Percentiles rank a stretch among this genome's conserved stretches.
phyloP scores from a whole-genome alignment of 768 basidiomycete genomes.

The Podaxis sp. region DNA sequence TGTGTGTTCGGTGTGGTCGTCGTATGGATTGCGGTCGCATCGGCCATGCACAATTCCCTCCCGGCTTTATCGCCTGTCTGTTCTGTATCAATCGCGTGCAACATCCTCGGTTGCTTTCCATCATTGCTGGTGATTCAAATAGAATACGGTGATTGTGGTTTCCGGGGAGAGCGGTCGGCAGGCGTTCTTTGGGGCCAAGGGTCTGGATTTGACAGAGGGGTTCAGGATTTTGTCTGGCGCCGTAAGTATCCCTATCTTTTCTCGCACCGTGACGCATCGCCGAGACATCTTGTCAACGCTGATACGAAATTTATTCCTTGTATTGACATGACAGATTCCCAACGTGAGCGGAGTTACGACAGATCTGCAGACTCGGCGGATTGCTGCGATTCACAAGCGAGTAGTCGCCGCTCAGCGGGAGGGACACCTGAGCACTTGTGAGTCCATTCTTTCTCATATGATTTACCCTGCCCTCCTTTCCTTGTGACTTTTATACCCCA shows the following conservation, averaged over 20 bases:
- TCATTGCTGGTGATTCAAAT: constrained; percentile 8
- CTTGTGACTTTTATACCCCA: neutral
- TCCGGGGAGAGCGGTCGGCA: constrained; percentile 72
- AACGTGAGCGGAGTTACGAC: constrained; percentile 76
- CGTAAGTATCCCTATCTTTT: constrained; percentile 41
- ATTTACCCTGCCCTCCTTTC: neutral
- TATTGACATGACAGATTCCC: constrained; percentile 54
- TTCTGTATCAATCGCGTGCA: constrained; percentile 14
- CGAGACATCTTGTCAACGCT: neutral
- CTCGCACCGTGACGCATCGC: neutral
- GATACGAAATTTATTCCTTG: constrained; percentile 18
- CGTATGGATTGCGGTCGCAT: neutral
- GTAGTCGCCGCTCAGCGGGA: constrained; percentile 63
- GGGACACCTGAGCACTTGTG: constrained; percentile 59
- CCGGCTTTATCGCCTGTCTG: constrained; percentile 3
- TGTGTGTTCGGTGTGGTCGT: neutral
- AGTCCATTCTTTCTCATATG: constrained; percentile 7
- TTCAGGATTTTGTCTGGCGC: constrained; percentile 80
- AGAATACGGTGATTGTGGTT: constrained; percentile 76
- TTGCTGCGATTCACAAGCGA: constrained; percentile 71
- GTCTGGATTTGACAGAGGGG: constrained; percentile 75
- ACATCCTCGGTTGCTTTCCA: neutral
- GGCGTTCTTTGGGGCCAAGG: constrained; percentile 68
- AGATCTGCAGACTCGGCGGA: constrained; percentile 58
- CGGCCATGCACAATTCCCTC: neutral